These are phyloP conservation scores for Colletotrichum filicis DNA, from an alignment of 2,329 filamentous ascomycete species.

Conservation along the genomic window DNA sequence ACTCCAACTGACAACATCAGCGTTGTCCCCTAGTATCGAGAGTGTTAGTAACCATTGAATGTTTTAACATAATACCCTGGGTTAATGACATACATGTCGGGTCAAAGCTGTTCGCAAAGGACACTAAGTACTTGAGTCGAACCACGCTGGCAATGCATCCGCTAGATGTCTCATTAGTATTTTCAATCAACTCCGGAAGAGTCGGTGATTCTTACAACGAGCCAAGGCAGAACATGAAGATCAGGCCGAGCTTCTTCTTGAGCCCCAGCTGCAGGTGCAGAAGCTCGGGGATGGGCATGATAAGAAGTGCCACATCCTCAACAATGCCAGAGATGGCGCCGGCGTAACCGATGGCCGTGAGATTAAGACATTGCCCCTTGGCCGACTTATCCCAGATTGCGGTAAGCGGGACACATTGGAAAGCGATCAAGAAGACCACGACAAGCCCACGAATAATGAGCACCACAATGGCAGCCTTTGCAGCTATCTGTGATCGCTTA, in stretches of 20 bases:
- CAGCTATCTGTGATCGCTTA: conserved; percentile 12
- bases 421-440: conserved; percentile 35
- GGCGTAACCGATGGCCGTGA: conserved; percentile 19
- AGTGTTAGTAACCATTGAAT: neutral
- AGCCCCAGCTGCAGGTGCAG: conserved; percentile 13
- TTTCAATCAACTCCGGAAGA: too few relatives aligned
- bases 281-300: conserved; percentile 33
- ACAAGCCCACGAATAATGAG: conserved; percentile 28
- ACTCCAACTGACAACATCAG: conserved; percentile 45
- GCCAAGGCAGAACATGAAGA: conserved; percentile 29
- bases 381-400: conserved; percentile 32
- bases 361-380: conserved; percentile 17
- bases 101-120: conserved; percentile 25
- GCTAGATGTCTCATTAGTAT: conserved; percentile 11
- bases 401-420: conserved; percentile 36
- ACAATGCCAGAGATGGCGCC: conserved; percentile 32
- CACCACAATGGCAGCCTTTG: conserved; percentile 9
- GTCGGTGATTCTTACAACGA: conserved; percentile 26
- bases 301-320: conserved; percentile 31
- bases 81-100: conserved; percentile 21
- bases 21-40: conserved; percentile 38
- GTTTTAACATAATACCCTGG: too few relatives aligned
- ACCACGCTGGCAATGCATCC: conserved; percentile 37
- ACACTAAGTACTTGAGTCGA: conserved; percentile 34
- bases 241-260: conserved; percentile 30